Evolutionary conservation across 805 yeast species (phyloP), one percentile per base, ranked within the genome.

Genomic region (Schwanniomyces vanrijiae): DNA sequence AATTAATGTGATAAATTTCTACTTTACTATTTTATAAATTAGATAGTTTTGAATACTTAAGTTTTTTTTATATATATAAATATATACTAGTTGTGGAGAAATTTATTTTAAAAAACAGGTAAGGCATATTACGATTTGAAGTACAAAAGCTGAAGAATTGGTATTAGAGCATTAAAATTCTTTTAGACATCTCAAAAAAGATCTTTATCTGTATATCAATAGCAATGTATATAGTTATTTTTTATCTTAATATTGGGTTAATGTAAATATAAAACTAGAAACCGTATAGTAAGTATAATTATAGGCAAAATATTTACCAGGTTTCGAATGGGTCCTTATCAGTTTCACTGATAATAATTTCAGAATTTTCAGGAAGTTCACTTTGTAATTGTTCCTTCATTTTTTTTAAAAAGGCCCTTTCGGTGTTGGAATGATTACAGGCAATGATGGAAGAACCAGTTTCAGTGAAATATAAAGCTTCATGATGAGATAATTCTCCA

Each of bases 401-500:
- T 1, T 68, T 75, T 20, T 59, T 54, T 51, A 94, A 69, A 60
- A 84, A 94, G 0, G 96, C 96, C 47, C 99, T 75, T 66, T 94
- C 99, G 0, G 97, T 89, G 62, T 92, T 92, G 16, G 96, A 80
- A 60, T 94, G 99, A 58, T 92, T 92, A 57, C 96, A 87, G 2
- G 82, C 80, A 40, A 94, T 74, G 2, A 90, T 89, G 8, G 82
- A 72, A 14, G 81, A 73, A 0, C 96, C 96, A 13, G 70, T 57
- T 56, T 92, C 98, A 42, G 76, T 81, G 53, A 84, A 74, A 47
- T 66, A 79, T 34, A 94, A 75, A 8, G 87, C 86, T 63, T 94
- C 97, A 61, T 94, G 99, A 59, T 94, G 99, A 20, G 96, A 85
- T 54, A 94, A 68, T 62, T 94, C 99, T 1, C 99, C 99, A 0